These are phyloP conservation scores for Ogataea methanolica DNA, from an alignment of 805 yeast species.

Conservation along the genomic window DNA sequence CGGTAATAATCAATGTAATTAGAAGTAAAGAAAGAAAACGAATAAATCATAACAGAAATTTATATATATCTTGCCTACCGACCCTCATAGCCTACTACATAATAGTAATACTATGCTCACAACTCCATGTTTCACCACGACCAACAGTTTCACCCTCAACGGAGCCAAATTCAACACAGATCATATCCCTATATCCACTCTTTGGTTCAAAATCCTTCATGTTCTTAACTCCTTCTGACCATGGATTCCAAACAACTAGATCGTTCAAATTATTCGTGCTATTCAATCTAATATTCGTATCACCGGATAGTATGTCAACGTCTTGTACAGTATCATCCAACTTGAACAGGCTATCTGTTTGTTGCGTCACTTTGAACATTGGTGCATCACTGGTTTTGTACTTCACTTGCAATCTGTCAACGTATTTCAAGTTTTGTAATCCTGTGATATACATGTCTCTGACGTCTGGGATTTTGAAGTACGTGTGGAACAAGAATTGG, in stretches of 20 bases:
- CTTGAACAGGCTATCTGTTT: slow-evolving; percentile 13
- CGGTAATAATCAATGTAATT: too few relatives aligned
- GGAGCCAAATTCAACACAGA: slow-evolving; percentile 20
- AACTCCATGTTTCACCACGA: slow-evolving; percentile 10
- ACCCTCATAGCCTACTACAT: not conserved
- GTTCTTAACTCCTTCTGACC: slow-evolving; percentile 11
- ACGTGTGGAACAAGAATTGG: slow-evolving; percentile 18
- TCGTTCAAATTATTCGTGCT: slow-evolving; percentile 10
- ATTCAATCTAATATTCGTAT: slow-evolving; percentile 9
- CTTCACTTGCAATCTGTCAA: slow-evolving; percentile 10
- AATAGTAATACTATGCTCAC: slow-evolving; percentile 10
- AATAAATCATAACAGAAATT: too few relatives aligned
- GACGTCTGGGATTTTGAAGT: slow-evolving; percentile 14
- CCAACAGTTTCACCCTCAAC: slow-evolving; percentile 8
- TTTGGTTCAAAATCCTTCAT: slow-evolving; percentile 19
- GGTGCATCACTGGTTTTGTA: slow-evolving; percentile 5
- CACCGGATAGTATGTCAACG: slow-evolving; percentile 15
- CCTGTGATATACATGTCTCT: slow-evolving; percentile 18
- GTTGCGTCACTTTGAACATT: slow-evolving; percentile 10
- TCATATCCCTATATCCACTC: slow-evolving; percentile 12
- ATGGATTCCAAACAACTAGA: slow-evolving; percentile 20
- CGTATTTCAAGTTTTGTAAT: slow-evolving; percentile 8
- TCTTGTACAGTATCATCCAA: slow-evolving; percentile 1
- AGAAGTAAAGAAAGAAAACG: too few relatives aligned
- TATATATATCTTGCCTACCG: too few relatives aligned